Evolutionary conservation across 148 eudicot genomes (phyloP).

Genomic region (Chenopodium berlandieri): DNA sequence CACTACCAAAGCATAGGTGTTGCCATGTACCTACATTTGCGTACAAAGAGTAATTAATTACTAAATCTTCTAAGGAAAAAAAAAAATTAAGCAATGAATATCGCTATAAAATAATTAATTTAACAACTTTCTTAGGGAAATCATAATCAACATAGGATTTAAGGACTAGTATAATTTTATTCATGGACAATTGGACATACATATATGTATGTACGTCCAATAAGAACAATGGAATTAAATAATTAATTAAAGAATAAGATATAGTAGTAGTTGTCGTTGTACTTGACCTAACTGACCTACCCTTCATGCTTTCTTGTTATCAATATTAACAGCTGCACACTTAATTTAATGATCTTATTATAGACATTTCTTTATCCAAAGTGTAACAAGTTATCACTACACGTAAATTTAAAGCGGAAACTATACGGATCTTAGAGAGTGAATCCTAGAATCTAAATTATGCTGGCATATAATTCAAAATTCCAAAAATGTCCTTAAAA

Average conservation of each 20-base stretch:
- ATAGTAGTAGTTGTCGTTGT: neutral
- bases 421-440: no score
- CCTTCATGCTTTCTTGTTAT: neutral
- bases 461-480: no score
- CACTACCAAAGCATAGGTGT: constrained; percentile 42
- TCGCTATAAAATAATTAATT: neutral
- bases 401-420: neutral
- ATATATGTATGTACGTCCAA: neutral
- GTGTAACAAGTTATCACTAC: neutral
- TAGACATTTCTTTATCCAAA: neutral
- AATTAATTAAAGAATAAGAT: neutral
- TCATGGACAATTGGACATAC: neutral
- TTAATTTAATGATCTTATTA: neutral
- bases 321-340: neutral
- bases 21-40: constrained; percentile 32
- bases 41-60: neutral
- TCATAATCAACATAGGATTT: no score
- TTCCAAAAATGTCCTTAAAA: no score
- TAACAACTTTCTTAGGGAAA: no score
- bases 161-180: neutral
- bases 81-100: neutral
- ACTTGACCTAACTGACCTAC: constrained; percentile 1
- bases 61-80: neutral
- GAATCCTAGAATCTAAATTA: no score
- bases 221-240: neutral